Evolutionary conservation across 352 stramenopile species (phyloP), one percentile per base, ranked within the genome.

Genomic region (Pythium myriotylum): DNA sequence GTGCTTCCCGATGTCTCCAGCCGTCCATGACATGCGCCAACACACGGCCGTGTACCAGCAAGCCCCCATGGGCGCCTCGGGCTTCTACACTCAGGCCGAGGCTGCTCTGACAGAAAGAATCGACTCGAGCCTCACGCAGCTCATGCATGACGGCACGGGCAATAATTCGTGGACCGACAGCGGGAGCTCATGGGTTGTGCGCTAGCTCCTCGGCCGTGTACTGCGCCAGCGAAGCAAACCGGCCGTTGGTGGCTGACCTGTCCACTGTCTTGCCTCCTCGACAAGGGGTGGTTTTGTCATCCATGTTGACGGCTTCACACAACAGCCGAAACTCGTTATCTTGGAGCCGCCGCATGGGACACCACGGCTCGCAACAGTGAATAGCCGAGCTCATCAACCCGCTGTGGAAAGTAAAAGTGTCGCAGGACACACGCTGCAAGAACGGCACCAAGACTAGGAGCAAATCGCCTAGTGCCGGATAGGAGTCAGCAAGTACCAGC

Each of bases 361-460:
- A 78, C 58, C 4, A 61, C 74, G 4, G 60, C 69, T 0, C 53
- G 87, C 64, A 81, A 79, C 52, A 79, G 84, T 48, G 74, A 77
- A 41, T 91, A 79, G 67, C 85, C 35, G 79, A 88, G 19, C 87
- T 89, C 55, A 88, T 89, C 57, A 75, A 71, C 39, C 77, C 87
- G 60, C 67, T 91, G 26, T 77, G 86, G 58, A 73, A 85, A 27
- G n/a, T n/a, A n/a, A n/a, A n/a, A n/a, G 82, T 81, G 16, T 81
- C 87, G 6, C 84, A 88, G 54, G 82, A 91, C 50, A 77, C 82
- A 48, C 79, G 82, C 39, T 91, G 82, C 58, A 78, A 82, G 27
- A 79, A 89, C 60, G 54, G 88, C 58, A 85, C 76, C 46, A 92
- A 92, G 54, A 81, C 87, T 92, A 80, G 82, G 82, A 92, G 59